Evolutionary conservation across 2,329 filamentous ascomycete species (phyloP).

Genomic region (Arthrobotrys musiformis): DNA sequence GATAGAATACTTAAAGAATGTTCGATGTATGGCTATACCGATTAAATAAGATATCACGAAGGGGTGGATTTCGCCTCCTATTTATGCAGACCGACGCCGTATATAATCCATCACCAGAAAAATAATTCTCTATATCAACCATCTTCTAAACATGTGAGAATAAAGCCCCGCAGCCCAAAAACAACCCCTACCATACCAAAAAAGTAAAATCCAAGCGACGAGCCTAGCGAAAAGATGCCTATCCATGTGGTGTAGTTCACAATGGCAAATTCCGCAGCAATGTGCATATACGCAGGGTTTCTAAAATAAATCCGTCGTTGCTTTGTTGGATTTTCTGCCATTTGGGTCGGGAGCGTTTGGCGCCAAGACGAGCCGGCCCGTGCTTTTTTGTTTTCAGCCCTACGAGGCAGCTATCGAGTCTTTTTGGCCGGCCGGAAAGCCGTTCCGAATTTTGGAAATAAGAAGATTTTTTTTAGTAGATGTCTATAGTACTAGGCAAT

Average conservation of each 20-base stretch:
- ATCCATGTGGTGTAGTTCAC: not conserved
- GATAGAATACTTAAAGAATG: no score
- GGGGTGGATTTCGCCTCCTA: not conserved
- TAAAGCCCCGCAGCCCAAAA: not conserved
- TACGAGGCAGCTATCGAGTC: no score
- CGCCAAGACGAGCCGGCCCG: not conserved
- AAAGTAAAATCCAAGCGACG: not conserved
- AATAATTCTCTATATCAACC: no score
- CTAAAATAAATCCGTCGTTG: not conserved
- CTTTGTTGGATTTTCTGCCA: not conserved
- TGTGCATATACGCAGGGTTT: not conserved
- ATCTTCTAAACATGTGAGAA: not conserved
- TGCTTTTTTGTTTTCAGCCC: conserved; percentile 7
- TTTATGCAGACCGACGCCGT: no score
- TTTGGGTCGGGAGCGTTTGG: no score
- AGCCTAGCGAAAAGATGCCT: not conserved
- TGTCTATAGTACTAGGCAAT: no score
- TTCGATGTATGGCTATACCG: no score
- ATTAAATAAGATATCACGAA: no score
- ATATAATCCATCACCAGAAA: no score
- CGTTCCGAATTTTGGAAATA: not conserved
- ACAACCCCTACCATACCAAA: not conserved
- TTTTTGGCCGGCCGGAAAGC: not conserved
- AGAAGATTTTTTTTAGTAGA: not conserved
- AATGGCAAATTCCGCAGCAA: conserved; percentile 11